A percentile compares a stretch with the other conserved stretches of the same genome.
Evolutionary conservation across 2,329 filamentous ascomycete genomes (phyloP).

Genomic region (Colletotrichum euphorbiae): DNA sequence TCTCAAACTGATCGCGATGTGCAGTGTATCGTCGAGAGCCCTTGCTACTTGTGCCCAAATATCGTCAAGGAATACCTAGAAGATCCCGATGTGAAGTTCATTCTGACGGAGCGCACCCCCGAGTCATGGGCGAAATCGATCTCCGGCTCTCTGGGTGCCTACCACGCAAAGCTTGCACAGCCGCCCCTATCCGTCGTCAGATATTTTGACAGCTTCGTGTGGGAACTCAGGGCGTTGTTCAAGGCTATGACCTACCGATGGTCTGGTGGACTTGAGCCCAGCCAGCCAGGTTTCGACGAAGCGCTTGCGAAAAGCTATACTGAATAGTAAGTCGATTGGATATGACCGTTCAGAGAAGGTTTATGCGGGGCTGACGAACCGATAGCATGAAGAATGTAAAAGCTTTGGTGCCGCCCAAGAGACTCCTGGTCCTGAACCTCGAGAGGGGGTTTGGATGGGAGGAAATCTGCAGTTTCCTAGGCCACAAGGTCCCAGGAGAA

Average conservation of each 20-base stretch:
- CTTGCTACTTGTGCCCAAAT: slow-evolving; percentile 48
- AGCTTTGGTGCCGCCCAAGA: slow-evolving; percentile 43
- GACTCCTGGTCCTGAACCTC: slow-evolving; percentile 46
- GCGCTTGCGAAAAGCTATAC: slow-evolving; percentile 28
- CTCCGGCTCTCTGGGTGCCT: slow-evolving; percentile 43
- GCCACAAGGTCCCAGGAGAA: slow-evolving; percentile 45
- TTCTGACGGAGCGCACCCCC: slow-evolving; percentile 50
- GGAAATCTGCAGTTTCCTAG: slow-evolving; percentile 50
- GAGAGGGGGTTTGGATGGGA: slow-evolving; percentile 53
- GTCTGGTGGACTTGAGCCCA: slow-evolving; percentile 31
- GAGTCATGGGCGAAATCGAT: slow-evolving; percentile 50
- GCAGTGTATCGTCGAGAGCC: slow-evolving; percentile 31
- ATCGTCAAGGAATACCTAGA: slow-evolving; percentile 43
- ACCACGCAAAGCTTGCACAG: slow-evolving; percentile 30
- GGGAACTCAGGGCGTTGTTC: slow-evolving; percentile 33
- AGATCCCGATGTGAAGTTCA: slow-evolving; percentile 51
- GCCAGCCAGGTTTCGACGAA: slow-evolving; percentile 10
- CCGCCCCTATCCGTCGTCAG: slow-evolving; percentile 34
- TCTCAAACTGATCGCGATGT: background rate
- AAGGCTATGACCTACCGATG: slow-evolving; percentile 29
- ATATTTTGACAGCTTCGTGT: slow-evolving; percentile 33
- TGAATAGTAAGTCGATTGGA: slow-evolving; percentile 18
- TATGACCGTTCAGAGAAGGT: no score
- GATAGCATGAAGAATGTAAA: slow-evolving; percentile 42
- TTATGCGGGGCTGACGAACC: slow-evolving; percentile 18